Evolutionary conservation across 1,139 yeast species (phyloP), one percentile per base, ranked within the genome.

Genomic region (Pneumocystis sp.): DNA sequence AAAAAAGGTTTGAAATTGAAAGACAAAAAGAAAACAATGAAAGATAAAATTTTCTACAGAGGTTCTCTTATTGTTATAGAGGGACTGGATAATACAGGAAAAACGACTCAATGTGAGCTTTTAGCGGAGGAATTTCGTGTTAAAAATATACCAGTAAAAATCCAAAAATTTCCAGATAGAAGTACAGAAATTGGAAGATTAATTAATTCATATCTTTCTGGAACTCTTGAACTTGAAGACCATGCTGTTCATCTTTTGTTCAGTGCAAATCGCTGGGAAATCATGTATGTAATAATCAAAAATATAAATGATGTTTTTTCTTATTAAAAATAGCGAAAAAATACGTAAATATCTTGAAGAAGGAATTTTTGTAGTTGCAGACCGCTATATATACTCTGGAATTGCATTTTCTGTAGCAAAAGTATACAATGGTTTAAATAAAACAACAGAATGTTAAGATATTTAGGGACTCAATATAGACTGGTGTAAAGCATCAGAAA

Each of bases 251-350:
- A 95, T 75, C 78, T 95, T 59, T 77, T 95, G 57, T 95, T 95
- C 74, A 85, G 91, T 71, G 97, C 98, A 1, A 95, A 95, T 73
- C 76, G 99, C 69, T 95, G 98, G 98, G 98, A 93, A 75, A 73
- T 83, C 44, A 81, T 80, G 4, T 59, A 25, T 59, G 7, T 44
- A 44, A 21, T 19, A 15, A 25, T 8, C 10, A 59, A 59, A 37
- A 21, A 59, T 2, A 8, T 8, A 21, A 39, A 8, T 17, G 15
- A 19, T 25, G 1, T 59, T 19, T 37, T 21, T 37, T 37, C 61
- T 25, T 19, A 59, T 59, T 19, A 42, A 39, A 21, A 40, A 40
- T 19, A 29, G 65, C 35, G 59, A 75, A 78, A 0, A 74, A n/a
- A 83, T 95, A 4, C 72, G 75, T 10, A 67, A 73, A 0, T 73